Conservation (phyloP, 2,329 filamentous ascomycete genomes). For the Ustulina deusta region DNA sequence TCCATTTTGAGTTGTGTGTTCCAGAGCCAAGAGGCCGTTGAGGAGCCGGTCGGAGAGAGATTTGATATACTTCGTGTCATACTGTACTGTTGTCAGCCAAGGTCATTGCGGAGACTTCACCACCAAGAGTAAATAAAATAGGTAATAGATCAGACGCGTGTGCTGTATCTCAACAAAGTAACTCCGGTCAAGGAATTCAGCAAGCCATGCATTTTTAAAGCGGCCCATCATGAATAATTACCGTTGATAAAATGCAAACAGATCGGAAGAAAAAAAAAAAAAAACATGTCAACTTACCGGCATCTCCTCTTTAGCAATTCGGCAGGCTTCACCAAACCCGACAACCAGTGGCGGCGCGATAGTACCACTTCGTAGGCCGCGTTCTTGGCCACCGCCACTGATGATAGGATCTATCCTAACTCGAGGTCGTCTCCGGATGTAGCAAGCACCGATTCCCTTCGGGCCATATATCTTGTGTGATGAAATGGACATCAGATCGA, state of each 20-base stretch:
- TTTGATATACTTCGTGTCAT: slow-evolving; percentile 88
- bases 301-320: slow-evolving; percentile 91
- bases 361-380: slow-evolving; percentile 93
- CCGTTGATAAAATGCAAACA: slow-evolving; percentile 25
- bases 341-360: slow-evolving; percentile 89
- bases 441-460: slow-evolving; percentile 97
- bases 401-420: slow-evolving; percentile 97
- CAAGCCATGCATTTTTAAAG: slow-evolving; percentile 91
- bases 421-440: slow-evolving; percentile 89
- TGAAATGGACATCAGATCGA: slow-evolving; percentile 98
- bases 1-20: slow-evolving; percentile 93
- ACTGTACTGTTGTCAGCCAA: slow-evolving; percentile 65
- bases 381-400: slow-evolving; percentile 94
- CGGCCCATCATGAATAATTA: slow-evolving; percentile 78
- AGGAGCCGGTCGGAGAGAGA: slow-evolving; percentile 84
- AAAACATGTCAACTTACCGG: slow-evolving; percentile 71
- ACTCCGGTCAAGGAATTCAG: slow-evolving; percentile 77
- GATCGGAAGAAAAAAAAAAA: slow-evolving; percentile 42
- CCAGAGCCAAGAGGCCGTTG: slow-evolving; percentile 84
- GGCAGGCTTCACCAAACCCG: slow-evolving; percentile 95
- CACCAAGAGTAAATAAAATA: slow-evolving; percentile 33
- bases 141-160: slow-evolving; percentile 68
- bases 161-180: slow-evolving; percentile 73
- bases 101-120: neutral
- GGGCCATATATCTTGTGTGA: slow-evolving; percentile 99